phyloP scores from a whole-genome alignment of 1,284 basidiomycete species.

The Trichosporon sp. region DNA sequence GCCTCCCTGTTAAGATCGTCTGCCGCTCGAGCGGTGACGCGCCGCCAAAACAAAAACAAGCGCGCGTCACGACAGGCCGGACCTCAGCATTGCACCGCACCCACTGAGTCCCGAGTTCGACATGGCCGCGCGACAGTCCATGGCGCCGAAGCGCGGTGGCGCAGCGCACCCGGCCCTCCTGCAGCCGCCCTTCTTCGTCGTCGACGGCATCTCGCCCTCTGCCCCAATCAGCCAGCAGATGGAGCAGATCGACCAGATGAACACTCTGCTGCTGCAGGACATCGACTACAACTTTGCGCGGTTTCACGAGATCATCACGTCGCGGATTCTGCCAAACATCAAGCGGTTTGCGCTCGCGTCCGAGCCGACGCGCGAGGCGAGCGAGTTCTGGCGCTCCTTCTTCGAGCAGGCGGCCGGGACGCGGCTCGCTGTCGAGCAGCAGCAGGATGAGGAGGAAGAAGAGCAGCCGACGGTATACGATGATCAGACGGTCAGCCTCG shows the following conservation, averaged over 20 bases:
- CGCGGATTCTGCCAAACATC: slow-evolving; percentile 74
- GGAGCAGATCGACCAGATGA: slow-evolving; percentile 92
- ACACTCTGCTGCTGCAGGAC: slow-evolving; percentile 73
- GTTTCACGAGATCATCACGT: slow-evolving; percentile 80
- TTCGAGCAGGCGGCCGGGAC: slow-evolving; percentile 57
- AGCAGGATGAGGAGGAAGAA: slow-evolving; percentile 9
- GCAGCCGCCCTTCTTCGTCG: slow-evolving; percentile 48
- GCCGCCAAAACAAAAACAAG: slow-evolving; percentile 9
- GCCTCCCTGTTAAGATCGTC: slow-evolving; percentile 1
- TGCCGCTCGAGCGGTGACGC: neutral
- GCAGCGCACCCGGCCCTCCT: slow-evolving; percentile 20
- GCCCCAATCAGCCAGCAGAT: slow-evolving; percentile 68
- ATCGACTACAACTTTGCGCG: slow-evolving; percentile 90
- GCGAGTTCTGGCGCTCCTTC: slow-evolving; percentile 96
- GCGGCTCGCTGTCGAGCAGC: slow-evolving; percentile 5
- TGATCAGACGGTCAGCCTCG: slow-evolving; percentile 34
- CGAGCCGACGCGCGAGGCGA: slow-evolving; percentile 79
- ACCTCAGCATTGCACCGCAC: neutral
- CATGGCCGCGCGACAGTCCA: neutral
- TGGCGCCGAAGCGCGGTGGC: neutral
- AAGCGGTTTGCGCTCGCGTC: slow-evolving; percentile 81
- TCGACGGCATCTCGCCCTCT: slow-evolving; percentile 69
- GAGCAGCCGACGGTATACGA: slow-evolving; percentile 25
- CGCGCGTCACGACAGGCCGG: neutral
- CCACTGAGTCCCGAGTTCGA: neutral